Conservation (phyloP, 306 rosid species). For the Prinsepia uniflora region DNA sequence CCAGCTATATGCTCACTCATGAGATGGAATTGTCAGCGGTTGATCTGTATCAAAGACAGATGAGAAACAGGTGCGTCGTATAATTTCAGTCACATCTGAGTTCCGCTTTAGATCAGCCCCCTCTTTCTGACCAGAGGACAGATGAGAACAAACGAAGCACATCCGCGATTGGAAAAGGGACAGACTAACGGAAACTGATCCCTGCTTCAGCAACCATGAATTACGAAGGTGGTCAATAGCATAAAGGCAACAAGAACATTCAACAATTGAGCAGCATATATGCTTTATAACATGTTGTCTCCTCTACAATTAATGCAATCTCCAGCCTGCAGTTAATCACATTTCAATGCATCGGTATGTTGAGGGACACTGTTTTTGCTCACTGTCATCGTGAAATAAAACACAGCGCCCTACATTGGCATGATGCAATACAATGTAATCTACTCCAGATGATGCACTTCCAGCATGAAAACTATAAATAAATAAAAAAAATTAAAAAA, state of each 20-base stretch:
- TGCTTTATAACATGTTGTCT: background rate
- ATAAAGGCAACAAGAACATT: slow-evolving; percentile 17
- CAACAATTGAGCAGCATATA: slow-evolving; percentile 18
- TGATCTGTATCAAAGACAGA: slow-evolving; percentile 69
- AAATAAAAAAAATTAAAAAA: too few relatives aligned
- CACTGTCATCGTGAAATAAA: background rate
- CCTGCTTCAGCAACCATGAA: slow-evolving; percentile 51
- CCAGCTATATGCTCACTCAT: slow-evolving; percentile 59
- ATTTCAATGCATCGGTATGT: slow-evolving; percentile 12
- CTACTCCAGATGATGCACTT: slow-evolving; percentile 5
- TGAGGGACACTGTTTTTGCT: slow-evolving; percentile 4
- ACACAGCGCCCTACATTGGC: background rate
- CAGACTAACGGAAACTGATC: slow-evolving; percentile 94
- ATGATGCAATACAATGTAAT: slow-evolving; percentile 1
- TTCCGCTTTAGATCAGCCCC: slow-evolving; percentile 83
- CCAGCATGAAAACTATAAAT: background rate
- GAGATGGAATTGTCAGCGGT: slow-evolving; percentile 78
- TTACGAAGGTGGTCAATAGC: slow-evolving; percentile 21
- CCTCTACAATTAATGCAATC: slow-evolving; percentile 14
- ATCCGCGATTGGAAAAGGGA: slow-evolving; percentile 81
- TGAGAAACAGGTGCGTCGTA: slow-evolving; percentile 74
- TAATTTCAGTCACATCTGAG: slow-evolving; percentile 74
- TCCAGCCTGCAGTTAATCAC: slow-evolving; percentile 13
- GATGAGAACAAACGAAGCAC: slow-evolving; percentile 96
- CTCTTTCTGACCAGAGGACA: slow-evolving; percentile 88